Percentiles rank a stretch among this genome's conserved stretches.
These are phyloP conservation scores for Fomitopsis pulvina DNA, from an alignment of 768 basidiomycete genomes.

Conservation along the genomic window DNA sequence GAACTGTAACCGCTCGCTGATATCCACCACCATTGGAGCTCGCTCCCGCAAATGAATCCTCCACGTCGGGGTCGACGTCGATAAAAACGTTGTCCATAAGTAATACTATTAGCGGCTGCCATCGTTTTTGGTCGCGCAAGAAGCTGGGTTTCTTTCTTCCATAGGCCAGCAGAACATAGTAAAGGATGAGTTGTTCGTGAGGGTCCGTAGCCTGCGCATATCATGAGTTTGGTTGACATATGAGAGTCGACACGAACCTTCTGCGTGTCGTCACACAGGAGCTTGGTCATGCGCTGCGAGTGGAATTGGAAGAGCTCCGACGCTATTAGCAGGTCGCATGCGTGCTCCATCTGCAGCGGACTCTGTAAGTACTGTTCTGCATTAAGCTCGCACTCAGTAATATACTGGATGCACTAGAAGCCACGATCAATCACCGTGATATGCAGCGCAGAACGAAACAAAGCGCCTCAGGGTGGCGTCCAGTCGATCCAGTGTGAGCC, in stretches of 20 bases:
- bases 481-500: conserved; percentile 62
- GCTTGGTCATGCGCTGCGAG: conserved; percentile 86
- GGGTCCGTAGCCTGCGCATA: conserved; percentile 70
- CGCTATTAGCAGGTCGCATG: conserved; percentile 65
- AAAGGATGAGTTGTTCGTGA: conserved; percentile 73
- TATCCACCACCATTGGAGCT: conserved; percentile 33
- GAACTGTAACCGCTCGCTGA: conserved; percentile 37
- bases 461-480: conserved; percentile 77
- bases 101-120: conserved; percentile 74
- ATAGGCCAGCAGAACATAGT: conserved; percentile 67
- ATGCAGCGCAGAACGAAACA: conserved; percentile 71
- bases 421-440: conserved; percentile 61
- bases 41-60: conserved; percentile 47
- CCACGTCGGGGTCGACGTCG: conserved; percentile 73
- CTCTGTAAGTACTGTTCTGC: conserved; percentile 78
- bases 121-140: conserved; percentile 75
- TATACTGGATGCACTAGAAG: background rate
- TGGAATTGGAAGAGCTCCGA: conserved; percentile 89
- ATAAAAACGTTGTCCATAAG: conserved; percentile 81
- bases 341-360: conserved; percentile 79
- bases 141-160: conserved; percentile 65
- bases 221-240: background rate
- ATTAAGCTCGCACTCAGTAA: background rate
- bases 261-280: conserved; percentile 29
- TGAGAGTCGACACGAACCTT: background rate